Percentiles rank a stretch among this genome's conserved stretches.
Evolutionary conservation across 2,329 filamentous ascomycete species (phyloP).

Genomic region (Cercospora zeina): DNA sequence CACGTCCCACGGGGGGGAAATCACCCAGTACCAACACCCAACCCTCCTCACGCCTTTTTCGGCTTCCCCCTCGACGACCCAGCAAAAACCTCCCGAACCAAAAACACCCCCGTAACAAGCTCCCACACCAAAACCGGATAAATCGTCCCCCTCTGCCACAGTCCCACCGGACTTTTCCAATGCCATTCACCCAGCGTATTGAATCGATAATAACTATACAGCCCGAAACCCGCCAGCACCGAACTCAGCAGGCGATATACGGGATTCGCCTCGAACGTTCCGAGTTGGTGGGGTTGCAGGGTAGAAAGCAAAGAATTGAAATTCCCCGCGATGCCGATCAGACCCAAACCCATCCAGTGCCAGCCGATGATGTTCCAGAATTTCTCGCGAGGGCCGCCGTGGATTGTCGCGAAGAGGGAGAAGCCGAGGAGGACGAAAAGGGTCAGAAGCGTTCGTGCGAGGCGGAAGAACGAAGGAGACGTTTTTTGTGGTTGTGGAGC

Average conservation of each 20-base stretch:
- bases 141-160: constrained; percentile 28
- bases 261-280: constrained; percentile 17
- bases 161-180: constrained; percentile 27
- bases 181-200: constrained; percentile 28
- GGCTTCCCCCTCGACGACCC: constrained; percentile 11
- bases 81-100: background rate
- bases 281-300: constrained; percentile 16
- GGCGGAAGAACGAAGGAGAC: constrained; percentile 18
- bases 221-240: constrained; percentile 18
- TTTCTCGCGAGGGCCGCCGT: constrained; percentile 29
- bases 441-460: constrained; percentile 18
- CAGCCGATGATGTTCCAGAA: constrained; percentile 29
- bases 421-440: constrained; percentile 23
- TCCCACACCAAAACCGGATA: constrained; percentile 28
- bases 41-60: constrained; percentile 19
- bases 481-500: constrained; percentile 6
- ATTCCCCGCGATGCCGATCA: constrained; percentile 26
- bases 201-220: constrained; percentile 28
- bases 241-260: constrained; percentile 24
- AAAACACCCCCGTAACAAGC: constrained; percentile 9
- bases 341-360: constrained; percentile 28
- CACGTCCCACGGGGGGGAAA: too few species aligned
- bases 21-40: too few species aligned
- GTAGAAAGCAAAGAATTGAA: constrained; percentile 25
- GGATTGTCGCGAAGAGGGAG: constrained; percentile 24